A percentile compares a stretch with the other conserved stretches of the same genome.
phyloP scores from a whole-genome alignment of 2,329 filamentous ascomycete species.

The Pseudocercospora ulei region DNA sequence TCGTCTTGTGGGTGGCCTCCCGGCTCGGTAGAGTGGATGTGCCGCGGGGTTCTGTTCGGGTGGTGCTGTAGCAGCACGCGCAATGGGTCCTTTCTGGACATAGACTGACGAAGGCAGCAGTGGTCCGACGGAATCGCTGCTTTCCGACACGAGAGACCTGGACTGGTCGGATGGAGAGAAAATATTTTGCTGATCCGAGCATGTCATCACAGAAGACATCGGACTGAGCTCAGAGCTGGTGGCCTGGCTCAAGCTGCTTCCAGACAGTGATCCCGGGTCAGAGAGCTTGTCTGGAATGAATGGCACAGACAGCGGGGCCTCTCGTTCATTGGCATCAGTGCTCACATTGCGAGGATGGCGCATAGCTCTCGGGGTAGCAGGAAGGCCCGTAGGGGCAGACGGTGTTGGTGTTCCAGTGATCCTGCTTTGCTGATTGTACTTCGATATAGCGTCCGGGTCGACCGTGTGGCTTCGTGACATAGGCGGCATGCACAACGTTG shows the following conservation, averaged over 20 bases:
- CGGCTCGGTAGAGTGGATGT: slow-evolving; percentile 33
- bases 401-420: slow-evolving; percentile 41
- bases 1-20: slow-evolving; percentile 29
- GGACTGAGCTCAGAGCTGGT: slow-evolving; percentile 30
- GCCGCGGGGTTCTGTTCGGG: slow-evolving; percentile 36
- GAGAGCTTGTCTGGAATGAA: slow-evolving; percentile 46
- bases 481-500: slow-evolving; percentile 34
- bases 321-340: slow-evolving; percentile 44
- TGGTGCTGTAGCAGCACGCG: slow-evolving; percentile 43
- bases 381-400: slow-evolving; percentile 60
- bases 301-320: slow-evolving; percentile 46
- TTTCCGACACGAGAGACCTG: slow-evolving; percentile 24
- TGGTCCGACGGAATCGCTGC: slow-evolving; percentile 38
- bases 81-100: slow-evolving; percentile 34
- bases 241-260: slow-evolving; percentile 27
- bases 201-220: slow-evolving; percentile 10
- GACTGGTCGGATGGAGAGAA: slow-evolving; percentile 34
- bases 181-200: slow-evolving; percentile 15
- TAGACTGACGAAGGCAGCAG: slow-evolving; percentile 43
- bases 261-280: slow-evolving; percentile 26
- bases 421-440: slow-evolving; percentile 28
- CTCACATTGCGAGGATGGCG: slow-evolving; percentile 62
- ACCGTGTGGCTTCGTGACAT: slow-evolving; percentile 55
- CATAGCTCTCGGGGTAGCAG: slow-evolving; percentile 86
- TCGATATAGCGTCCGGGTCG: slow-evolving; percentile 46